Percentiles rank a stretch among this genome's conserved stretches.
Evolutionary conservation across 495 filamentous ascomycete species (phyloP).

Genomic region (Peziza echinospora): DNA sequence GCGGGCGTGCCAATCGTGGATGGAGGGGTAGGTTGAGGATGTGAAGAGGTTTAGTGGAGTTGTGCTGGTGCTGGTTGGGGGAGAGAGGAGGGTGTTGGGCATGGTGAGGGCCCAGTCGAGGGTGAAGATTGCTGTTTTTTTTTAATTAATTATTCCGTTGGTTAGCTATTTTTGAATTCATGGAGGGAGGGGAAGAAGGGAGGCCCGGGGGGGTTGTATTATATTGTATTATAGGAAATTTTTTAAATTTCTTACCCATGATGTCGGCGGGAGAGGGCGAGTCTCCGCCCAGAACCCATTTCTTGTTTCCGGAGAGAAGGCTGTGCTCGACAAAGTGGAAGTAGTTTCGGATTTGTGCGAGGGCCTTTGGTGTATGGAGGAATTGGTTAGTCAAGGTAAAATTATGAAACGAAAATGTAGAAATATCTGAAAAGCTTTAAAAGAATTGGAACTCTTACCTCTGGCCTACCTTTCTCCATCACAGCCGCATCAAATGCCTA

Average conservation of each 20-base stretch:
- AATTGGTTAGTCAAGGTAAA: too few relatives aligned
- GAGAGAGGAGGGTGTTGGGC: conserved; percentile 25
- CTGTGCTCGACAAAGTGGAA: conserved; percentile 33
- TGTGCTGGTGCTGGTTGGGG: not conserved
- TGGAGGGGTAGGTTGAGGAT: conserved; percentile 26
- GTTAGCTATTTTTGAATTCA: too few relatives aligned
- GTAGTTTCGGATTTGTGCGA: conserved; percentile 23
- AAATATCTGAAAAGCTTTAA: too few relatives aligned
- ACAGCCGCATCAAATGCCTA: too few relatives aligned
- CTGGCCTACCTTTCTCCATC: too few relatives aligned
- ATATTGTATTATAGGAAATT: too few relatives aligned
- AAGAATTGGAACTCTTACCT: too few relatives aligned
- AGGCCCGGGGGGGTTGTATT: too few relatives aligned
- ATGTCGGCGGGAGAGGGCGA: conserved; percentile 34
- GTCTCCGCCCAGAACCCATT: conserved; percentile 30
- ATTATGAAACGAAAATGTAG: too few relatives aligned
- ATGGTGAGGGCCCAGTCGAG: conserved; percentile 35
- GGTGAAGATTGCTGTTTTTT: conserved; percentile 28
- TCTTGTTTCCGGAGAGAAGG: conserved; percentile 30
- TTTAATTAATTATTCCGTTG: too few relatives aligned
- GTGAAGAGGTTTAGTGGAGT: conserved; percentile 25
- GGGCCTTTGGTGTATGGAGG: conserved; percentile 29
- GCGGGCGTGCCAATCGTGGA: conserved; percentile 34
- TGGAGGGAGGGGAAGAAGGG: not conserved
- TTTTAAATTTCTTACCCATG: conserved; percentile 30